phyloP scores from a whole-genome alignment of 805 yeast genomes.

The Wickerhamomyces chambardii region DNA sequence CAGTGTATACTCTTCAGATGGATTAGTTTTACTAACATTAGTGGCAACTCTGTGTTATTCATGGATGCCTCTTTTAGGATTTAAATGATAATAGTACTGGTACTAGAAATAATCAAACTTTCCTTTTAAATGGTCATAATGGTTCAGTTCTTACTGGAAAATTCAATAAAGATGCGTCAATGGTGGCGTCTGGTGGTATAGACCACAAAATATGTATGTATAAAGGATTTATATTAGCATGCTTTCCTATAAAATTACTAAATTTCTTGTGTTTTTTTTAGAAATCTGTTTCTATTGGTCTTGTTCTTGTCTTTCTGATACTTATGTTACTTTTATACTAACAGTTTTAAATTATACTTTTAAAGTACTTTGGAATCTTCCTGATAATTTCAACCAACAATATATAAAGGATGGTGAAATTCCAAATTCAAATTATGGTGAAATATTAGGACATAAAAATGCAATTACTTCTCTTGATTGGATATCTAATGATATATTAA shows the following conservation, averaged over 20 bases:
- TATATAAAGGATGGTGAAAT: slow-evolving; percentile 33
- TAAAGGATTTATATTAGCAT: too few species aligned
- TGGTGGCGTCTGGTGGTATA: slow-evolving; percentile 53
- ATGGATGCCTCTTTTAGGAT: too few species aligned
- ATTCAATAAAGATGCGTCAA: slow-evolving; percentile 42
- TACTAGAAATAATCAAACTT: too few species aligned
- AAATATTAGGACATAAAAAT: slow-evolving; percentile 46
- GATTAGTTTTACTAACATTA: too few species aligned
- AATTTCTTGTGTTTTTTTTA: too few species aligned
- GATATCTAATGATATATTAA: slow-evolving; percentile 35
- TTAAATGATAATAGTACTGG: too few species aligned
- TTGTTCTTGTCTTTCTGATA: too few species aligned
- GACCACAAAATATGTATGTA: slow-evolving; percentile 37
- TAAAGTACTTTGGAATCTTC: slow-evolving; percentile 16
- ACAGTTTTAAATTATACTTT: neutral
- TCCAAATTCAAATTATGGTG: slow-evolving; percentile 30
- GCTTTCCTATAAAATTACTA: too few species aligned
- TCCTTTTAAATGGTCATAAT: slow-evolving; percentile 39
- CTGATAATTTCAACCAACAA: slow-evolving; percentile 7
- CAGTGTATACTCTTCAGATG: too few species aligned
- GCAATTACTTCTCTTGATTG: slow-evolving; percentile 57
- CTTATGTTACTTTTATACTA: slow-evolving; percentile 1
- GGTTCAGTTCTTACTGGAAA: slow-evolving; percentile 44
- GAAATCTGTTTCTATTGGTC: too few species aligned
- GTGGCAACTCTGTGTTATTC: too few species aligned